A percentile compares a stretch with the other conserved stretches of the same genome.
These are phyloP conservation scores for Diplodia scrobiculata DNA, from an alignment of 2,329 filamentous ascomycete species.

Conservation along the genomic window DNA sequence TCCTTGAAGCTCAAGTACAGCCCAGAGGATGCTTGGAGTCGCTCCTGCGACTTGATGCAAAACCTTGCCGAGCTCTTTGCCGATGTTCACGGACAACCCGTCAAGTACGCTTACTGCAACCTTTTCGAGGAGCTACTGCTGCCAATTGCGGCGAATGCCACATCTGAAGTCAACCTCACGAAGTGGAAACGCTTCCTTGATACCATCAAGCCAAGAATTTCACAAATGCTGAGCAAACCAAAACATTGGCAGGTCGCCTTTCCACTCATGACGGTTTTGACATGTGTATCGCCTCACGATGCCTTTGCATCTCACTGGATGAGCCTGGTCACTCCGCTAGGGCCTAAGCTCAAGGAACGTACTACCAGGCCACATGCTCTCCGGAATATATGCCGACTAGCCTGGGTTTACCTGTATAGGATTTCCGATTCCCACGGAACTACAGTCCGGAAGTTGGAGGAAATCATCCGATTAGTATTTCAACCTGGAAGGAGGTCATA, in stretches of 20 bases:
- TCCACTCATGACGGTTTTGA: conserved; percentile 79
- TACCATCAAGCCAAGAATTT: conserved; percentile 73
- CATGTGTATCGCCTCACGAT: conserved; percentile 86
- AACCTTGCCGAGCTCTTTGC: conserved; percentile 79
- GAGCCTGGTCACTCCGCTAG: conserved; percentile 73
- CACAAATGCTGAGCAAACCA: conserved; percentile 85
- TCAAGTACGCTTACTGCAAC: conserved; percentile 94
- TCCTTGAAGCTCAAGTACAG: conserved; percentile 76
- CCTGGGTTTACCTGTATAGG: conserved; percentile 94
- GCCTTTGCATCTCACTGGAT: conserved; percentile 85
- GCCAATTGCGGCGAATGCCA: conserved; percentile 80
- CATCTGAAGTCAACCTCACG: conserved; percentile 72
- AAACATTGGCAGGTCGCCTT: conserved; percentile 90
- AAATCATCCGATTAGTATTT: conserved; percentile 81
- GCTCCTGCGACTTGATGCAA: conserved; percentile 85
- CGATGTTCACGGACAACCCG: conserved; percentile 79
- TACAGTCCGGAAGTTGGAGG: conserved; percentile 79
- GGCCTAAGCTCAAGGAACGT: conserved; percentile 82
- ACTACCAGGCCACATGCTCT: conserved; percentile 75
- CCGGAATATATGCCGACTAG: conserved; percentile 82
- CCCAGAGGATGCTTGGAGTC: conserved; percentile 75
- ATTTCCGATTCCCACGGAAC: conserved; percentile 66
- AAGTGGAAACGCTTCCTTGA: conserved; percentile 87
- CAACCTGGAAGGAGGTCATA: conserved; percentile 78
- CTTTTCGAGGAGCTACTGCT: conserved; percentile 84